These are phyloP conservation scores for Gossypium davidsonii DNA, from an alignment of 441 rosid species.

Conservation along the genomic window DNA sequence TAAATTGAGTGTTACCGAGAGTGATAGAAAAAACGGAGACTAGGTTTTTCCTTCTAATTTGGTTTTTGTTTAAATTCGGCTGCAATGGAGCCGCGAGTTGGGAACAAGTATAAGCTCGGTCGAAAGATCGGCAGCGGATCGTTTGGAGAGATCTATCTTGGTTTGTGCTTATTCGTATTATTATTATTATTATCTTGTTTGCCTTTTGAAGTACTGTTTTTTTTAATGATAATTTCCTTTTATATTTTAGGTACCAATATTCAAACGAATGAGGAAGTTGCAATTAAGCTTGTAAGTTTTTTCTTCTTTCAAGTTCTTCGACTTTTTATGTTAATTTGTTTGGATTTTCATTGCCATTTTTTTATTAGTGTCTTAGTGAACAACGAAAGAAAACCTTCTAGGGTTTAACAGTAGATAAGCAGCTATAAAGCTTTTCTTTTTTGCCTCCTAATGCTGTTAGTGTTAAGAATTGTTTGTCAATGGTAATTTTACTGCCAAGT, in stretches of 20 bases:
- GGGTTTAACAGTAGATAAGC: background rate
- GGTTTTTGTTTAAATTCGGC: slow-evolving; percentile 15
- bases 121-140: slow-evolving; percentile 98
- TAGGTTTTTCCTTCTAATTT: background rate
- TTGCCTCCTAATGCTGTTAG: background rate
- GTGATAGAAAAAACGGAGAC: background rate
- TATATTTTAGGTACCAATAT: slow-evolving; percentile 32
- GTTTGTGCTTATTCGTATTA: slow-evolving; percentile 33
- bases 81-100: slow-evolving; percentile 75
- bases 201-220: background rate
- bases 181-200: background rate
- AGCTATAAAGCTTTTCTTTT: background rate
- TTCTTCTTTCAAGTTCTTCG: background rate
- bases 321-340: background rate
- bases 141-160: slow-evolving; percentile 95
- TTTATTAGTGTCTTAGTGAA: background rate
- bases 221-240: background rate
- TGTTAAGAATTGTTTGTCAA: background rate
- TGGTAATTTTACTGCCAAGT: background rate
- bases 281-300: slow-evolving; percentile 45
- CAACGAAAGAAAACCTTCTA: background rate
- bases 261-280: slow-evolving; percentile 45
- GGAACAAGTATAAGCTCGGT: slow-evolving; percentile 81
- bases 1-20: background rate
- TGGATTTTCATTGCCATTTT: background rate